Evolutionary conservation across 139 green algal species (phyloP).

Genomic region (Tetradesmus lagerheimii): DNA sequence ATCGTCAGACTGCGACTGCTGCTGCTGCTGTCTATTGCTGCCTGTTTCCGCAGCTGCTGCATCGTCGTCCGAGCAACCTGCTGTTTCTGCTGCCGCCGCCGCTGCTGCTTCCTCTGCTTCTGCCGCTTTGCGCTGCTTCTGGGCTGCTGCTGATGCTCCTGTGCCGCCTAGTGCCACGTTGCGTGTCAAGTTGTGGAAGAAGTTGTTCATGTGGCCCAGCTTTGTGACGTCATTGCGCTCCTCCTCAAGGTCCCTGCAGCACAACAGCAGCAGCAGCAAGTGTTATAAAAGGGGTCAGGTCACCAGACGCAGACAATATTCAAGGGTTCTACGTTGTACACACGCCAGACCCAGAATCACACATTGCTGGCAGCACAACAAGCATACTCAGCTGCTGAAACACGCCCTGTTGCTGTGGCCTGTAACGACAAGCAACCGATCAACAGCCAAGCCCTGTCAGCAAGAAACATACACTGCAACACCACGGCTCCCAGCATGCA

Average conservation of each 20-base stretch:
- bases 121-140: constrained; percentile 18
- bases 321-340: not conserved
- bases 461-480: no score
- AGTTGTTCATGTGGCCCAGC: constrained; percentile 90
- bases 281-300: not conserved
- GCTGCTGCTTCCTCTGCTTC: not conserved
- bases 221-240: constrained; percentile 75
- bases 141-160: constrained; percentile 2
- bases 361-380: no score
- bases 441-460: not conserved
- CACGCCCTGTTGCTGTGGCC: no score
- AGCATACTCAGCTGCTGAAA: no score
- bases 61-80: not conserved
- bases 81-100: not conserved
- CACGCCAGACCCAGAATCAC: not conserved
- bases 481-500: not conserved
- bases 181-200: constrained; percentile 89
- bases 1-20: not conserved
- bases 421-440: no score
- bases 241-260: constrained; percentile 75
- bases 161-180: constrained; percentile 80
- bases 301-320: not conserved
- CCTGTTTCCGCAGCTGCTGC: not conserved
- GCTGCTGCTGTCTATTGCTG: not conserved
- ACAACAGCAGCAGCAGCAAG: not conserved